These are phyloP conservation scores for Tetrapyrgos nigripes DNA, from an alignment of 1,284 basidiomycete species.

Conservation along the genomic window DNA sequence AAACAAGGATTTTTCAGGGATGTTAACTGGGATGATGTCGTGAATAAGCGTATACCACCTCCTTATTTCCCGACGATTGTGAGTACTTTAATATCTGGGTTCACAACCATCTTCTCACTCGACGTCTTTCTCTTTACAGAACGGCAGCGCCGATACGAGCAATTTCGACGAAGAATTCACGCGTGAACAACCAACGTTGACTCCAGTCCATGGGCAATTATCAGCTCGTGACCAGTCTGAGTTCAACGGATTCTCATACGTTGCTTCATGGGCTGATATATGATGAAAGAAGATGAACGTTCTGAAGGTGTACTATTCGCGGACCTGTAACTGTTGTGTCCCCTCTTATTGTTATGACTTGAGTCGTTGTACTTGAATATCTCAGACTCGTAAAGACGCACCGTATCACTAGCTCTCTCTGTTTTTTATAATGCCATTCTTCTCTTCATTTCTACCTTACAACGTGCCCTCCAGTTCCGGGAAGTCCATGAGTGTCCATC, in stretches of 20 bases:
- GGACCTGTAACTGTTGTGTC: conserved; percentile 25
- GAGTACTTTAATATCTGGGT: too few species aligned
- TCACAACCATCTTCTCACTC: conserved; percentile 21
- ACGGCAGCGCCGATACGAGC: conserved; percentile 80
- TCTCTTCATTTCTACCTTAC: conserved; percentile 6
- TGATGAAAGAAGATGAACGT: conserved; percentile 33
- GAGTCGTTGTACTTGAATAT: conserved; percentile 58
- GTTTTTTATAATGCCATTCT: conserved; percentile 22
- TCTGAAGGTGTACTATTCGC: conserved; percentile 14
- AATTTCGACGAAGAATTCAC: conserved; percentile 99
- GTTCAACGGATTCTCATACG: conserved; percentile 95
- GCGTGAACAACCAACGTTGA: conserved; percentile 94
- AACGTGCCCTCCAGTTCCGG: conserved; percentile 10
- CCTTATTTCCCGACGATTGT: conserved; percentile 98
- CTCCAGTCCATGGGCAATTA: conserved; percentile 95
- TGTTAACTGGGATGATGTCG: conserved; percentile 94
- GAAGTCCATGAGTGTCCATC: conserved; percentile 24
- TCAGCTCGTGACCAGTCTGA: conserved; percentile 93
- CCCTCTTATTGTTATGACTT: conserved; percentile 43
- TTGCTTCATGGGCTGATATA: conserved; percentile 77
- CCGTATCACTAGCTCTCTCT: conserved; percentile 29
- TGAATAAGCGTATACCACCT: conserved; percentile 95
- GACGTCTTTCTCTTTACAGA: conserved; percentile 48
- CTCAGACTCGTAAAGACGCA: conserved; percentile 41
- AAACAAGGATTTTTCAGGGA: conserved; percentile 98